Evolutionary conservation across 2,329 filamentous ascomycete species (phyloP).

Genomic region (Aspergillus proliferans): DNA sequence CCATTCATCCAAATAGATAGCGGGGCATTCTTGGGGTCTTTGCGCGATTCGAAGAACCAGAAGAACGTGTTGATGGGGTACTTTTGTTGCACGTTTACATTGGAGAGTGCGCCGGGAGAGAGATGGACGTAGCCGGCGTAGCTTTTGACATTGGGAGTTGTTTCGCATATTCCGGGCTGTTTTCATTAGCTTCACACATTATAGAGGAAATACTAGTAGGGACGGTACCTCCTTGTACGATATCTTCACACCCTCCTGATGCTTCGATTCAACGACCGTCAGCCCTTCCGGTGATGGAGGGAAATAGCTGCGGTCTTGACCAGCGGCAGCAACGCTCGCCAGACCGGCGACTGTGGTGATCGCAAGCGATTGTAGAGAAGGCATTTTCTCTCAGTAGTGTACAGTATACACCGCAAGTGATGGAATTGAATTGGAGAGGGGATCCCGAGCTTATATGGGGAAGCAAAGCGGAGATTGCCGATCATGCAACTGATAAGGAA

Average conservation of each 20-base stretch:
- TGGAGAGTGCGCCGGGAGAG: constrained; percentile 39
- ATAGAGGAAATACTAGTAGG: no score
- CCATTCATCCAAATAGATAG: constrained; percentile 59
- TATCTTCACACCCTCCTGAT: constrained; percentile 39
- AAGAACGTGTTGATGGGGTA: constrained; percentile 60
- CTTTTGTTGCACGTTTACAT: constrained; percentile 40
- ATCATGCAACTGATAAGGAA: not conserved
- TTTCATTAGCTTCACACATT: not conserved
- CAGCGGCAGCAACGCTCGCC: constrained; percentile 14
- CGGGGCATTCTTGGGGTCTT: constrained; percentile 49
- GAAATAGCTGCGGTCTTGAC: constrained; percentile 32
- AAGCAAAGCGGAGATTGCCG: not conserved
- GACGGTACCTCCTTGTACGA: constrained; percentile 40
- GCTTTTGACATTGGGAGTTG: constrained; percentile 49
- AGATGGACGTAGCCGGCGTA: constrained; percentile 58
- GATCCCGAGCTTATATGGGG: no score
- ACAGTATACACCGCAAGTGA: no score
- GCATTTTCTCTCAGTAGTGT: not conserved
- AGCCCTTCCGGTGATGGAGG: constrained; percentile 37
- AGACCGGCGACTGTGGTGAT: constrained; percentile 10
- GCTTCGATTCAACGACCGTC: constrained; percentile 37
- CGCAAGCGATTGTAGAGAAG: not conserved
- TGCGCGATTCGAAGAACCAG: constrained; percentile 57
- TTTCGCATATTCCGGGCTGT: constrained; percentile 50
- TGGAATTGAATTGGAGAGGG: no score